Conservation (phyloP, 1,284 basidiomycete genomes). For the Ganoderma multipileum region DNA sequence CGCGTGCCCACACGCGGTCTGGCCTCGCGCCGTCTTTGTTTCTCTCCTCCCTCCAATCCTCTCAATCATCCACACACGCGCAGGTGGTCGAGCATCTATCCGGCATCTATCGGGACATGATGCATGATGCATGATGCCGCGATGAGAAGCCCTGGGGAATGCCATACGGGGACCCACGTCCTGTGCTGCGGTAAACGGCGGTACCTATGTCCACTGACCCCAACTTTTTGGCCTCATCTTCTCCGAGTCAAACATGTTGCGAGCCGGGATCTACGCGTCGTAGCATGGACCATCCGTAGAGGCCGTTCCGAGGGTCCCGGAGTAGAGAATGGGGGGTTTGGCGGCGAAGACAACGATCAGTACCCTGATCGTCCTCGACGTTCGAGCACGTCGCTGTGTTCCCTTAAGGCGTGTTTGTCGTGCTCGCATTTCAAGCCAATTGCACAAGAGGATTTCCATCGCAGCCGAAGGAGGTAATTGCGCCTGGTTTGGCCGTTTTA, state of each 20-base stretch:
- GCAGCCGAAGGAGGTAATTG: background rate
- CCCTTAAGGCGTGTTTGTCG: background rate
- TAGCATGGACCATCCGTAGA: background rate
- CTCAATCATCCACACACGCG: background rate
- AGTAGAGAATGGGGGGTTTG: background rate
- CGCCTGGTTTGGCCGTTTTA: background rate
- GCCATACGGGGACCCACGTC: background rate
- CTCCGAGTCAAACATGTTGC: background rate
- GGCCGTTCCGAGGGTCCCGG: background rate
- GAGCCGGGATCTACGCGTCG: background rate
- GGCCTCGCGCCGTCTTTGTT: background rate
- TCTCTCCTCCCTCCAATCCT: background rate
- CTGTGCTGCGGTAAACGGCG: background rate
- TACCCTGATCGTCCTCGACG: constrained; percentile 5
- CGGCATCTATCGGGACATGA: background rate
- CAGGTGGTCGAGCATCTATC: background rate
- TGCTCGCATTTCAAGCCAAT: background rate
- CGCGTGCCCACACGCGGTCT: background rate
- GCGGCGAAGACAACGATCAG: background rate
- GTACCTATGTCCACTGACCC: background rate
- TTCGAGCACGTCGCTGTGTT: background rate
- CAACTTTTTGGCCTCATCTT: background rate
- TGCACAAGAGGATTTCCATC: background rate
- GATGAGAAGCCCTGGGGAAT: background rate
- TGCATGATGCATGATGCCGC: constrained; percentile 1